Evolutionary conservation across 139 green algal species (phyloP).

Genomic region (Gonium pectorale): DNA sequence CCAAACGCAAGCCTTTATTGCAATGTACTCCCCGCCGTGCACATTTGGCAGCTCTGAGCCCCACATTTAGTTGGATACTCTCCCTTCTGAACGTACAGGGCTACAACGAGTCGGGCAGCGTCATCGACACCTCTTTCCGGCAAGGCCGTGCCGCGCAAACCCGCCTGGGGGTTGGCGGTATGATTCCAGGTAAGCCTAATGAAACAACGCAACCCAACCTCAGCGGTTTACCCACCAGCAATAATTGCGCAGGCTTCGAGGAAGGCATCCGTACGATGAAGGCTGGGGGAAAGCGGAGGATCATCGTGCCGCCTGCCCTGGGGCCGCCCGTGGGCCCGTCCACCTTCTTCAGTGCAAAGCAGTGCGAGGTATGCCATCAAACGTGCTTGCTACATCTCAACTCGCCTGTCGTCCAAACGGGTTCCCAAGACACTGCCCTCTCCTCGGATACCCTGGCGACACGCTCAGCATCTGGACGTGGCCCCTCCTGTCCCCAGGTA

Average conservation of each 20-base stretch:
- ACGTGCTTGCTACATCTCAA: too few species aligned
- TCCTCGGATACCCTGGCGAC: too few species aligned
- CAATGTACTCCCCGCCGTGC: too few species aligned
- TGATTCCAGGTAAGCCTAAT: constrained; percentile 91
- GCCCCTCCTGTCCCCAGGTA: constrained; percentile 84
- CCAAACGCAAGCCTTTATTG: too few species aligned
- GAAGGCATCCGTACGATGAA: constrained; percentile 90
- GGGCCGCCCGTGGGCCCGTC: constrained; percentile 95
- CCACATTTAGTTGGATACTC: too few species aligned
- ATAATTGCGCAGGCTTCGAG: constrained; percentile 89
- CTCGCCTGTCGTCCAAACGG: too few species aligned
- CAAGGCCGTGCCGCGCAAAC: constrained; percentile 85
- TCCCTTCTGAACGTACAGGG: too few species aligned
- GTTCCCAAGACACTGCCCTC: too few species aligned
- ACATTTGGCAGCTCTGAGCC: too few species aligned
- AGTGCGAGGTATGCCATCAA: constrained; percentile 94
- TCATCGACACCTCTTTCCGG: constrained; percentile 93
- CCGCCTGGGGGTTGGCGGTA: constrained; percentile 89
- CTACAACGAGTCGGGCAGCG: constrained; percentile 94
- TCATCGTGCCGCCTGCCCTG: constrained; percentile 95
- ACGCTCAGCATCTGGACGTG: too few species aligned
- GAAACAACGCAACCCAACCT: neutral
- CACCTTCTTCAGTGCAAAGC: constrained; percentile 99
- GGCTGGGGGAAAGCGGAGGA: constrained; percentile 84
- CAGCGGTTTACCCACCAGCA: neutral